Evolutionary conservation across 2,329 filamentous ascomycete genomes (phyloP), one percentile per base, ranked within the genome.

Genomic region (Graphium sp.): DNA sequence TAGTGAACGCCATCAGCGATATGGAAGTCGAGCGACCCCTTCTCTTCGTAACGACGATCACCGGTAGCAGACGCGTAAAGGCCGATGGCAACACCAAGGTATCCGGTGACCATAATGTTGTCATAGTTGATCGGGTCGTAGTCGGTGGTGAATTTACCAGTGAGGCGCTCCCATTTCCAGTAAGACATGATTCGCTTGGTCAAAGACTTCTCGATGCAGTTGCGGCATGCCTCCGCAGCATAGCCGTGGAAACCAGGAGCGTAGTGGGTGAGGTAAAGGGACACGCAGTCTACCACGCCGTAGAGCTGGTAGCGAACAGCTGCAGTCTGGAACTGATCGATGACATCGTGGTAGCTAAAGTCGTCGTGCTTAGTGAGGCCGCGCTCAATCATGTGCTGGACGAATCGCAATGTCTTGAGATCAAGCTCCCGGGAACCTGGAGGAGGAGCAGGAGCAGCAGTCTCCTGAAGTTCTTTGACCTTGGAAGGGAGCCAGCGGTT

Each of bases 291-390:
- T 5, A 39, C 33, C 7, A 36, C 32, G 6, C 31, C 34, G 24
- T 43, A 43, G 3, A 41, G 33, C 29, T 42, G 40, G 30, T 43
- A 43, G 7, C 40, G 40, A 20, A 42, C 22, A 14, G 40, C 37
- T 7, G 30, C 24, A 6, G 37, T 41, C 31, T 41, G 40, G 30
- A 43, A 42, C 29, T 41, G 40, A 33, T 43, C 40, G 14, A 42
- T 42, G 12, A 39, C 35, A 30, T 37, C 34, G 28, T 34, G 32
- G n/a, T 38, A 36, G 30, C 35, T 37, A 11, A 34, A 37, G 24
- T 41, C 39, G 18, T 39, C 34, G 16, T 22, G 23, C 5, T 23
- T 25, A 20, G 28, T 33, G 9, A 38, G 33, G 5, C 32, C 37
- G 11, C 38, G 31, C 31, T 41, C 39, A 19, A 41, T 14, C 26